Evolutionary conservation across 345 rosid genomes (phyloP), one percentile per base, ranked within the genome.

Genomic region (Kandelia obovata): DNA sequence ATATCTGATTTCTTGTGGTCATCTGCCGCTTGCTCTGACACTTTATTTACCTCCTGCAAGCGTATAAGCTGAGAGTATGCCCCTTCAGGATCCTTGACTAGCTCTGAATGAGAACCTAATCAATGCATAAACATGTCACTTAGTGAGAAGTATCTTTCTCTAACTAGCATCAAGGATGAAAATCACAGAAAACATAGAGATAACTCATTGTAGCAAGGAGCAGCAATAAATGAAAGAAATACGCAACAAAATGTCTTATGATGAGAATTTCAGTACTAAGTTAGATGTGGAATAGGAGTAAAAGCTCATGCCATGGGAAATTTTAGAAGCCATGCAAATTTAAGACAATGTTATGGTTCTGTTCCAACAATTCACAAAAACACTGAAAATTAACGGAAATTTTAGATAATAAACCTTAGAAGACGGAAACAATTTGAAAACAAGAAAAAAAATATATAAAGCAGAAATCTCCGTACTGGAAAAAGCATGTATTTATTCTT

Each of bases 41-140:
- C 83, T 71, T 71, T 81, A 25, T 73, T 84, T 25, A 76, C 84
- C 78, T 93, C 96, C 75, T 93, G 98, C 58, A 89, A 75, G 21
- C 81, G 88, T 66, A 89, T 83, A 26, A 91, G 94, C 70, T 91
- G 97, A 65, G 96, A 82, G 73, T 91, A 93, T 5, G 96, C 92
- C 72, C 98, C 96, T 37, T 85, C 88, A 7, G 94, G 88, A 78
- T 93, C 89, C 80, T 53, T 16, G 27, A 88, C 65, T 23, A 91
- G 82, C 57, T 89, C 88, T 13, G 81, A 78, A 63, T 93, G 37
- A 34, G 37, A 34, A 34, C 37, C 37, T 75, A 53, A 51, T 16
- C 70, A 34, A 37, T 20, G 6, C 58, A 64, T 31, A 49, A 16
- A 4, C 20, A n/a, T 21, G 59, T 56, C 28, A 1, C 30, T 56